These are phyloP conservation scores for Lipomyces yarrowii DNA, from an alignment of 1,139 yeast genomes.

Conservation along the genomic window DNA sequence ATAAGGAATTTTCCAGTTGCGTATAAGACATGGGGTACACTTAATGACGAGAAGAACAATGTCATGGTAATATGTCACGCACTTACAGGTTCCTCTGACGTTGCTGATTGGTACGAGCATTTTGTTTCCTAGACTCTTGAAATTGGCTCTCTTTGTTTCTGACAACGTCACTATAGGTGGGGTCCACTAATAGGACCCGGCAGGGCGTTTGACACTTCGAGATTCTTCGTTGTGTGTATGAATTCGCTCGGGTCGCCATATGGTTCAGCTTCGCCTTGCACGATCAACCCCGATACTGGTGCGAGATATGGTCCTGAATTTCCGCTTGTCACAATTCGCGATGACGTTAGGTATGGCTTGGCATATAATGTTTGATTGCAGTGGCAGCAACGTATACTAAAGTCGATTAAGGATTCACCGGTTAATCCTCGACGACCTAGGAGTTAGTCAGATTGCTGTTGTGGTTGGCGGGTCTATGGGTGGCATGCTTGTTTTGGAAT, in stretches of 20 bases:
- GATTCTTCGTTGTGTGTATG: constrained; percentile 81
- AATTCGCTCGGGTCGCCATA: constrained; percentile 95
- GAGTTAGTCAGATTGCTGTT: constrained; percentile 73
- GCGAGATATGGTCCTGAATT: constrained; percentile 85
- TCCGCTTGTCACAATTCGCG: constrained; percentile 89
- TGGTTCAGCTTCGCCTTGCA: constrained; percentile 91
- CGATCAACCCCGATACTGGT: constrained; percentile 71
- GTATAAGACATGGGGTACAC: constrained; percentile 90
- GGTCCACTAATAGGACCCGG: constrained; percentile 89
- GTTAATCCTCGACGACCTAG: constrained; percentile 68
- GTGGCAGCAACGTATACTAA: neutral
- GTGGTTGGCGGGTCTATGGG: constrained; percentile 99
- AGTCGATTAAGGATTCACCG: constrained; percentile 56
- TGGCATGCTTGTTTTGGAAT: constrained; percentile 95
- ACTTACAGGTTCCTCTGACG: constrained; percentile 92
- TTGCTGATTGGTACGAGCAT: constrained; percentile 72
- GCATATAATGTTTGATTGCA: neutral
- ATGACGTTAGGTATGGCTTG: constrained; percentile 59
- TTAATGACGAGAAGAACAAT: constrained; percentile 68
- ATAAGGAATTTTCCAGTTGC: constrained; percentile 83
- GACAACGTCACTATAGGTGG: constrained; percentile 51
- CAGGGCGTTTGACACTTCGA: constrained; percentile 86
- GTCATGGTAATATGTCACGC: constrained; percentile 92
- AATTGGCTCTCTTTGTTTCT: neutral
- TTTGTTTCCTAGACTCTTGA: neutral